These are phyloP conservation scores for Fraxinus platypoda DNA, from an alignment of 305 asterid species.

Conservation along the genomic window DNA sequence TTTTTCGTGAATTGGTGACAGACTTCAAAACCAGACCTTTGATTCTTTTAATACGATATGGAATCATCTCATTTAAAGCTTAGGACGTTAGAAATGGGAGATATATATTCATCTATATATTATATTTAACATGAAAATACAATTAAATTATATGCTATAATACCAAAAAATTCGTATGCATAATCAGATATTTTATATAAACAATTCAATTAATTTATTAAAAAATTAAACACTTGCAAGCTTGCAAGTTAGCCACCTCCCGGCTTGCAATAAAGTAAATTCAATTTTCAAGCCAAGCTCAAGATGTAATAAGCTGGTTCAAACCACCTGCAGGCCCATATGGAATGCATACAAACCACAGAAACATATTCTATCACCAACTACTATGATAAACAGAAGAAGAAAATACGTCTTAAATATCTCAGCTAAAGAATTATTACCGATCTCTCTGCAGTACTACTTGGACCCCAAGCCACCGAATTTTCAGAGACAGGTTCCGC, in stretches of 20 bases:
- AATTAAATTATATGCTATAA: neutral
- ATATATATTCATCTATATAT: neutral
- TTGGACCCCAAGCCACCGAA: constrained; percentile 59
- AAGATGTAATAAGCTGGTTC: neutral
- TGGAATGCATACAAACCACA: neutral
- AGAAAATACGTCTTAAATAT: neutral
- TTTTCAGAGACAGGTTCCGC: constrained; percentile 73
- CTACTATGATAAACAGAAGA: neutral
- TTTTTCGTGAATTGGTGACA: neutral
- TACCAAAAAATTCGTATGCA: neutral
- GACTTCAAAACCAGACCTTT: neutral
- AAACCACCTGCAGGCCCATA: neutral
- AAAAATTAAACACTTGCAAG: neutral
- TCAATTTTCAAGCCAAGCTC: neutral
- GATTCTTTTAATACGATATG: neutral
- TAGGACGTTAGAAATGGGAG: neutral
- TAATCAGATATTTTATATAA: neutral
- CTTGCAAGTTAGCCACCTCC: neutral
- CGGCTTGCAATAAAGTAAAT: neutral
- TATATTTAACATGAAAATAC: neutral
- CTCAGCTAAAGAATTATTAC: constrained; percentile 40
- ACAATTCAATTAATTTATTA: neutral
- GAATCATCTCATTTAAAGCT: neutral
- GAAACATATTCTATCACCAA: neutral
- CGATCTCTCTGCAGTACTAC: constrained; percentile 62